A percentile compares a stretch with the other conserved stretches of the same genome.
phyloP scores from a whole-genome alignment of 306 rosid genomes.

The Gastrolobium bilobum region DNA sequence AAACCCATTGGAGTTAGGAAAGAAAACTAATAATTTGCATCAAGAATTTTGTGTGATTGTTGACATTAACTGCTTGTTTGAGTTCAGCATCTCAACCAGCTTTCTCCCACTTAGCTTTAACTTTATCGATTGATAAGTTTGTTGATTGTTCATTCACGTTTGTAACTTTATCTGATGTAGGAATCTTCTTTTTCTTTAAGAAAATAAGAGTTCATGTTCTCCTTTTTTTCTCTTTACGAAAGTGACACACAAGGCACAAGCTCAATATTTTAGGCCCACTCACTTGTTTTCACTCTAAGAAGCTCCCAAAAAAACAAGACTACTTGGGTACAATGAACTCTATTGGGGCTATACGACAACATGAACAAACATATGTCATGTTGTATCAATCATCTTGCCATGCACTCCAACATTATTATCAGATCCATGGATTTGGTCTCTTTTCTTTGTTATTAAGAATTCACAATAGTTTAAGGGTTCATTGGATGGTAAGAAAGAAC shows the following conservation, averaged over 20 bases:
- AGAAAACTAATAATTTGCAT: constrained; percentile 49
- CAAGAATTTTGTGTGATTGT: constrained; percentile 45
- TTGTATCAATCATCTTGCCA: constrained; percentile 30
- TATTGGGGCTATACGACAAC: constrained; percentile 36
- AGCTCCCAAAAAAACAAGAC: not conserved
- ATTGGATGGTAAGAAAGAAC: too few relatives aligned
- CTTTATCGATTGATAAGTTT: constrained; percentile 56
- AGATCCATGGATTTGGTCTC: not conserved
- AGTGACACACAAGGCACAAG: constrained; percentile 48
- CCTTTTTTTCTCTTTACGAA: constrained; percentile 32
- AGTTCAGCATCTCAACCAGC: constrained; percentile 54
- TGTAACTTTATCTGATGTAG: constrained; percentile 53
- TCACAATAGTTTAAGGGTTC: too few relatives aligned
- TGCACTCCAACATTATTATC: constrained; percentile 6
- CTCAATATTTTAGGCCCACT: constrained; percentile 36
- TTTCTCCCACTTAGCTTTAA: constrained; percentile 48
- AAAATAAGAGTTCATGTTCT: constrained; percentile 45
- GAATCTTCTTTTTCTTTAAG: constrained; percentile 66
- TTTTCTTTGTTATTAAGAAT: constrained; percentile 37
- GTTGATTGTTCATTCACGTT: constrained; percentile 71
- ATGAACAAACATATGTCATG: constrained; percentile 37
- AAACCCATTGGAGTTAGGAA: constrained; percentile 70
- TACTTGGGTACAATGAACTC: not conserved
- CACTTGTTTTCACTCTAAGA: constrained; percentile 28
- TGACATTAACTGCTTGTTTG: constrained; percentile 50